phyloP scores from a whole-genome alignment of 768 basidiomycete species.

The Lentinus brumalis region DNA sequence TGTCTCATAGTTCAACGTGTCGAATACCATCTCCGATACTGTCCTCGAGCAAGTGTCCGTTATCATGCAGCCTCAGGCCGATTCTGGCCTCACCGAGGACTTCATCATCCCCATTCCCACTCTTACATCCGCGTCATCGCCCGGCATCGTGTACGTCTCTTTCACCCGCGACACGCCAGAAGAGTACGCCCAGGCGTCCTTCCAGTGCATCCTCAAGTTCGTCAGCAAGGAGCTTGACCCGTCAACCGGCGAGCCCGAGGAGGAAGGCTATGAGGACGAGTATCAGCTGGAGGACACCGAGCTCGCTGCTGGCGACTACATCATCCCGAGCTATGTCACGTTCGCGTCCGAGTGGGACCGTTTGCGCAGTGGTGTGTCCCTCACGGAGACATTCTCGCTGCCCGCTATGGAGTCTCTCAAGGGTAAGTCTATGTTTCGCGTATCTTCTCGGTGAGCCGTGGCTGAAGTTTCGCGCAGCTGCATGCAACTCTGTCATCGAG shows the following conservation, averaged over 20 bases:
- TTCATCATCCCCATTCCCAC: slow-evolving; percentile 87
- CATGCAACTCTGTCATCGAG: slow-evolving; percentile 94
- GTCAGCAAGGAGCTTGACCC: slow-evolving; percentile 98
- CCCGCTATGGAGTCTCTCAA: slow-evolving; percentile 92
- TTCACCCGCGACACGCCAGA: slow-evolving; percentile 83
- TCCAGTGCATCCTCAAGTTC: slow-evolving; percentile 91
- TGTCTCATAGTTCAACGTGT: slow-evolving; percentile 82
- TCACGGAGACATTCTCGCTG: slow-evolving; percentile 92
- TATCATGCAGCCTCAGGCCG: slow-evolving; percentile 82
- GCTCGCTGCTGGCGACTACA: slow-evolving; percentile 91
- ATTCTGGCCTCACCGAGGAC: slow-evolving; percentile 81
- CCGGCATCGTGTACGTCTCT: slow-evolving; percentile 90
- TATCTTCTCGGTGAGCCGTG: background rate
- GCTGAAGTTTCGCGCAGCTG: slow-evolving; percentile 55
- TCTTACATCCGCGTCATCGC: slow-evolving; percentile 68
- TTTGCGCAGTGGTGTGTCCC: slow-evolving; percentile 70
- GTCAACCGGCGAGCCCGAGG: slow-evolving; percentile 91
- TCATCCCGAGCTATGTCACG: slow-evolving; percentile 91
- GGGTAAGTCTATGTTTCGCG: slow-evolving; percentile 53
- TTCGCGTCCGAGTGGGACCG: slow-evolving; percentile 97
- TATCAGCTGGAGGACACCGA: slow-evolving; percentile 97
- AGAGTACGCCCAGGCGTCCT: slow-evolving; percentile 79
- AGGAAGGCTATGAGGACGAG: slow-evolving; percentile 98
- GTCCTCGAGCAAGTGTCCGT: slow-evolving; percentile 94
- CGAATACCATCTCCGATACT: slow-evolving; percentile 95